A percentile compares a stretch with the other conserved stretches of the same genome.
Evolutionary conservation across 805 yeast genomes (phyloP).

Genomic region (Huiozyma naganishii): DNA sequence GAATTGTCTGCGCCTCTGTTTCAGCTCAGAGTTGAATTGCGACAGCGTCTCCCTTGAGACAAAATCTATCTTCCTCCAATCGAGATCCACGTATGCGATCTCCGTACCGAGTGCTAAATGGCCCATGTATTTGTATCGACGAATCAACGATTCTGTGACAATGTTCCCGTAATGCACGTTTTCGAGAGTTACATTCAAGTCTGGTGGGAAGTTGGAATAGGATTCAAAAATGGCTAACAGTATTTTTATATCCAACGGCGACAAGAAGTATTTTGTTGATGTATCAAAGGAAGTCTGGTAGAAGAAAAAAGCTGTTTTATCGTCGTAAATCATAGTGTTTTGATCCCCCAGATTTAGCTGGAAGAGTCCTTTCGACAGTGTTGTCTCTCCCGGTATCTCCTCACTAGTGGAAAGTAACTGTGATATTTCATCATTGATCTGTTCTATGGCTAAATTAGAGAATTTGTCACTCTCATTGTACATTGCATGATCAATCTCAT

Average conservation of each 20-base stretch:
- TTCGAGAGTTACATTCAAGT: constrained; percentile 52
- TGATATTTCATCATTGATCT: constrained; percentile 40
- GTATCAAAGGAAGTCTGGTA: constrained; percentile 72
- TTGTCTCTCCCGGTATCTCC: background rate
- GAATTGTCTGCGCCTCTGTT: constrained; percentile 43
- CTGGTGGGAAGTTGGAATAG: constrained; percentile 59
- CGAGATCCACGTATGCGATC: constrained; percentile 72
- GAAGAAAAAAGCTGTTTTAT: constrained; percentile 44
- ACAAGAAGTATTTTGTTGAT: constrained; percentile 52
- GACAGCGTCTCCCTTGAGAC: constrained; percentile 36
- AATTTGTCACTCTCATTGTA: constrained; percentile 52
- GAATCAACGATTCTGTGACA: constrained; percentile 45
- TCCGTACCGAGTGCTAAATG: constrained; percentile 82
- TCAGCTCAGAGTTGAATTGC: constrained; percentile 43
- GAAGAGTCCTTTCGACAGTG: background rate
- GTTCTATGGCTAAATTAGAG: constrained; percentile 42
- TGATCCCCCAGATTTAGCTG: background rate
- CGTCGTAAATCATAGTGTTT: constrained; percentile 1
- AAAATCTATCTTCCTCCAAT: constrained; percentile 50
- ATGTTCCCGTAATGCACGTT: constrained; percentile 57
- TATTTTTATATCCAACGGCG: constrained; percentile 72
- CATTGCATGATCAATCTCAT: constrained; percentile 45
- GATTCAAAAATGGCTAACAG: constrained; percentile 49
- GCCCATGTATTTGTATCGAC: constrained; percentile 60
- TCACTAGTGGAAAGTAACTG: constrained; percentile 22